phyloP scores from a whole-genome alignment of 352 stramenopile species.

The Globisporangium paddicum region DNA sequence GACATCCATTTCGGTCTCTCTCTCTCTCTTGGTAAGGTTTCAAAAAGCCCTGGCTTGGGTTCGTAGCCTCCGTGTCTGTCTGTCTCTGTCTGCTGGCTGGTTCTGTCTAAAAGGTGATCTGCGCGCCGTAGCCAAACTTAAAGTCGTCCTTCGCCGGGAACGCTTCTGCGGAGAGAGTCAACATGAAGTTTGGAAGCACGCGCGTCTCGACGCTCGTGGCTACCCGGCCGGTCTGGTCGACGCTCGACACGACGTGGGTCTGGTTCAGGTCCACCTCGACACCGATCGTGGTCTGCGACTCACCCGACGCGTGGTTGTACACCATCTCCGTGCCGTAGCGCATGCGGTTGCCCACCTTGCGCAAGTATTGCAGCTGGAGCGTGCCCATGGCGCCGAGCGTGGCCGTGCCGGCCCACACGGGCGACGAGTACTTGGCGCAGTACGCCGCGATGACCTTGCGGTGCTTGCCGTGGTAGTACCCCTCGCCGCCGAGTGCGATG shows the following conservation, averaged over 20 bases:
- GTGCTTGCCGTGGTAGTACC: conserved; percentile 89
- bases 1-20: too few species aligned
- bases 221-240: conserved; percentile 81
- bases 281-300: conserved; percentile 77
- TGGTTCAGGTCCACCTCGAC: conserved; percentile 83
- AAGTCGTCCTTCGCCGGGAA: conserved; percentile 87
- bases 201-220: conserved; percentile 79
- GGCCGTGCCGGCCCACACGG: conserved; percentile 63
- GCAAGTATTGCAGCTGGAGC: conserved; percentile 82
- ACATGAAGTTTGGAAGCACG: conserved; percentile 83
- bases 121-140: conserved; percentile 89
- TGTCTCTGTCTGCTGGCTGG: not conserved
- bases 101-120: conserved; percentile 79
- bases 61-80: not conserved
- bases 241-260: conserved; percentile 78
- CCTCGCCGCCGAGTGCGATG: conserved; percentile 73
- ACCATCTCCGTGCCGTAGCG: conserved; percentile 82
- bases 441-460: conserved; percentile 84
- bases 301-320: conserved; percentile 81
- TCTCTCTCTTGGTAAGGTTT: too few species aligned
- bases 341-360: conserved; percentile 80
- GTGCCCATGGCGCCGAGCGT: conserved; percentile 79
- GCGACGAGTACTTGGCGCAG: conserved; percentile 74
- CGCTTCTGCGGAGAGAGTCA: conserved; percentile 80
- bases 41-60: not conserved